Base-by-base conservation (phyloP, 139 green algal species). In the Chlamydomonas eustigma region DNA sequence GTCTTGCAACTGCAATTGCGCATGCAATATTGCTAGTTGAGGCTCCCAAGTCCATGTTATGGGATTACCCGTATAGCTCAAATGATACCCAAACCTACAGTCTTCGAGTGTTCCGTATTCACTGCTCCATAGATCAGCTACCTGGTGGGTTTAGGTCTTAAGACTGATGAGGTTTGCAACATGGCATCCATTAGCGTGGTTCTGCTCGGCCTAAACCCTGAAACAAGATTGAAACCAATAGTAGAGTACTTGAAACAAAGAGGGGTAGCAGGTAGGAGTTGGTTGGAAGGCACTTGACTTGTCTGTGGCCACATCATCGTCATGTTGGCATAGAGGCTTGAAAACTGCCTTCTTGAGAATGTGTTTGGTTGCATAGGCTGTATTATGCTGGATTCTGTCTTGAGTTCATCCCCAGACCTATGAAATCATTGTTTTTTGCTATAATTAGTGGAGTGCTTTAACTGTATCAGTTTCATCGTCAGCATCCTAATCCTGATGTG, bases 121-220 rank as follows among this genome's bases (percentile, higher is more conserved):
- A 31, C 50, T 74, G 33, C 66, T 25, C 65, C 80, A n/a, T 78
- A 90, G 85, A 79, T 90, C 31, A 32, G 82, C 37, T 86, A 83
- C 71, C 81, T 90, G 38, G 33, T 30, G 52, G 76, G 74, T 71
- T 69, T 88, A 1, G 86, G 86, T 12, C 77, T 90, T 5, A 77
- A 76, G 76, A 79, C 86, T 64, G 86, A 90, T 34, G 82, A 90
- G 79, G 74, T 90, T 24, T 90, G 86, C 83, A 90, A 90, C 82
- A 90, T 90, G 86, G 86, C 86, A 1, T 83, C 63, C 71, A 88
- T 90, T 72, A 84, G 38, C 22, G 83, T 88, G 24, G 83, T 88
- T 52, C 77, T 90, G 81, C 77, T 90, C 77, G 86, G 86, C 31
- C 65, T 90, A 4, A 88, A 88, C 82, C 86, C 86, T 3, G 81